A percentile compares a stretch with the other conserved stretches of the same genome.
Evolutionary conservation across 768 basidiomycete genomes (phyloP).

Genomic region (Cystofilobasidium bisporidii): DNA sequence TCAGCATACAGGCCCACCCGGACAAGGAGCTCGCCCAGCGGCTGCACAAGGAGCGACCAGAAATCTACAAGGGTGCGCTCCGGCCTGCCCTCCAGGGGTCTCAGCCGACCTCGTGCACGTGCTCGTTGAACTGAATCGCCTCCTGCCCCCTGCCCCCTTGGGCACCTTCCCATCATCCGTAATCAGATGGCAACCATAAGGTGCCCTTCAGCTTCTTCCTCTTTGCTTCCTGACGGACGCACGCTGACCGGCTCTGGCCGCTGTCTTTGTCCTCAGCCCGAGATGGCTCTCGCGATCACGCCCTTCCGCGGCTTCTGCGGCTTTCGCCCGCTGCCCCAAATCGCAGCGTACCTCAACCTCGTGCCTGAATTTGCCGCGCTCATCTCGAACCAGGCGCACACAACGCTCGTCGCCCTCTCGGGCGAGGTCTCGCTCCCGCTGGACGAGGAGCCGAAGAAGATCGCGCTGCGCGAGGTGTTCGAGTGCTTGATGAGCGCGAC

Average conservation of each 20-base stretch:
- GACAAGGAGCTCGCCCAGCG: slow-evolving; percentile 69
- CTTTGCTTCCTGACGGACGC: too few species aligned
- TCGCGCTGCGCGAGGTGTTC: slow-evolving; percentile 65
- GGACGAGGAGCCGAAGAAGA: slow-evolving; percentile 46
- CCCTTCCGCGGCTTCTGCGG: slow-evolving; percentile 85
- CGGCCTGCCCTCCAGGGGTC: too few species aligned
- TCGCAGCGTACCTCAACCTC: slow-evolving; percentile 55
- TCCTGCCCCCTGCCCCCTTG: too few species aligned
- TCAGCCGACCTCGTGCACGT: neutral
- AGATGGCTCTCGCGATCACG: slow-evolving; percentile 95
- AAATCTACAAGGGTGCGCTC: slow-evolving; percentile 80
- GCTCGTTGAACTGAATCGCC: too few species aligned
- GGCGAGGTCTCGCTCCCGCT: slow-evolving; percentile 35
- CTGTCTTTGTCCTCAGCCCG: slow-evolving; percentile 47
- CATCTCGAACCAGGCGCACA: slow-evolving; percentile 46
- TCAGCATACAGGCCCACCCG: slow-evolving; percentile 87
- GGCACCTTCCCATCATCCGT: neutral
- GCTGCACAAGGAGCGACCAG: slow-evolving; percentile 58
- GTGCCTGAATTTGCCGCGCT: slow-evolving; percentile 71
- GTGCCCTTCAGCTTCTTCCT: slow-evolving; percentile 30
- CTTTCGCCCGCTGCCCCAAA: slow-evolving; percentile 68
- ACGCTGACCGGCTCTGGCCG: neutral
- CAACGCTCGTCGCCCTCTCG: slow-evolving; percentile 49
- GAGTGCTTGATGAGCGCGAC: slow-evolving; percentile 71
- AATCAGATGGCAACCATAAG: slow-evolving; percentile 80